Evolutionary conservation across 768 basidiomycete genomes (phyloP).

Genomic region (Amanita rimosa): DNA sequence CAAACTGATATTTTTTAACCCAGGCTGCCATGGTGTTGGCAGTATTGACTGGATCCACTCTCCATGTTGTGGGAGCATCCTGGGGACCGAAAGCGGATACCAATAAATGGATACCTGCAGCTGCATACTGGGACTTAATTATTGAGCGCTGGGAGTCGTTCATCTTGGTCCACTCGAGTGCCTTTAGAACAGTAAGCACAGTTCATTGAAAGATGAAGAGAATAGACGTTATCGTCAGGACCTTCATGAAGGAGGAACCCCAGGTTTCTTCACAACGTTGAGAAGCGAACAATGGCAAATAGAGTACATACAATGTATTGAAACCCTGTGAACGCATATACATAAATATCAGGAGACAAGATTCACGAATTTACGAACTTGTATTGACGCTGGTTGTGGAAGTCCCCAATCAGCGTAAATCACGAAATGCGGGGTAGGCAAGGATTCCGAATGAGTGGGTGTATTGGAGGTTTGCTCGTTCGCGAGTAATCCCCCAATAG

Average conservation of each 20-base stretch:
- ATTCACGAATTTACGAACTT: conserved; percentile 11
- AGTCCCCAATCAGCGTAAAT: conserved; percentile 32
- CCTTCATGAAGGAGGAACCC: conserved; percentile 48
- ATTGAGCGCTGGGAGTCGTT: conserved; percentile 8
- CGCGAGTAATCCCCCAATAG: neutral
- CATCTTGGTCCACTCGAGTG: conserved; percentile 1
- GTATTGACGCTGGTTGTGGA: conserved; percentile 32
- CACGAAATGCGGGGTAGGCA: conserved; percentile 39
- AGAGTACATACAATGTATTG: conserved; percentile 2
- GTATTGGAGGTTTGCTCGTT: neutral
- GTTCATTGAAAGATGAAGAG: neutral
- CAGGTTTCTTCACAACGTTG: conserved; percentile 19
- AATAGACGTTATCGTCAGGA: conserved; percentile 39
- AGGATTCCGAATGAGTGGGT: conserved; percentile 25
- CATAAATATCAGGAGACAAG: conserved; percentile 9
- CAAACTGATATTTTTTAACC: conserved; percentile 51
- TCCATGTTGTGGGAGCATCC: conserved; percentile 43
- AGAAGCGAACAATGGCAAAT: neutral
- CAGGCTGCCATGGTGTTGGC: conserved; percentile 58
- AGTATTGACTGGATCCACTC: conserved; percentile 46
- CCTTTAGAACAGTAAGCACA: neutral
- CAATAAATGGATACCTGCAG: conserved; percentile 47
- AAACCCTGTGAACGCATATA: neutral
- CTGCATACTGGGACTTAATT: conserved; percentile 41
- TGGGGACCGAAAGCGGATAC: conserved; percentile 55